Evolutionary conservation across 306 rosid genomes (phyloP), one percentile per base, ranked within the genome.

Genomic region (Lathyrus tuberosus): DNA sequence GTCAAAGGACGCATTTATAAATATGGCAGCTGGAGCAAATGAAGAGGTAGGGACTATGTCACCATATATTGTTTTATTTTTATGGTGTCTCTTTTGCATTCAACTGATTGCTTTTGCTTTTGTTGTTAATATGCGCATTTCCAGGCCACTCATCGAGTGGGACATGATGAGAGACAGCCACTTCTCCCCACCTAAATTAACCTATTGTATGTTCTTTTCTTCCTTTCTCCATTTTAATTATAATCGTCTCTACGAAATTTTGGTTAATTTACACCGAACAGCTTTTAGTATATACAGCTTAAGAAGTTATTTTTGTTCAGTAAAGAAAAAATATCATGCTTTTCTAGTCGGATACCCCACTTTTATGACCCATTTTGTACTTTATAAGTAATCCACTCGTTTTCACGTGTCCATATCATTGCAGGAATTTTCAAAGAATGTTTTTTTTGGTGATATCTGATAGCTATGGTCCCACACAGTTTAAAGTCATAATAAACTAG

Each of bases 11-110:
- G 81, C 96, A 65, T 91, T 95, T 42, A 67, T 95, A 72, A 78
- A 89, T 81, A 95, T 95, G 79, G 82, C 99, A 67, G 97, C 96
- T 22, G 99, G 97, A 80, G 99, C 97, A 72, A 95, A 81, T 79
- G 99, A 95, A 56, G 99, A 95, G 94, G 99, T 95, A 59, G 20
- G 53, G 33, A 80, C 43, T 57, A 46, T 46, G 51, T 62, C 56
- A n/a, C n/a, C n/a, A 10, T 42, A 10, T 42, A 77, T 61, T 63
- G 51, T 48, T 78, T 76, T 75, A 41, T 17, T 37, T 42, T 20
- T 31, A 7, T 2, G 66, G 4, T 4, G 10, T 26, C 62, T 64
- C 60, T 57, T 11, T 41, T 41, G 10, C 62, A 5, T 28, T 49
- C 8, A 59, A 44, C 60, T 70, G 43, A 43, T 74, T 49, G 28